Evolutionary conservation across 345 rosid genomes (phyloP).

Genomic region (Linum trigynum): DNA sequence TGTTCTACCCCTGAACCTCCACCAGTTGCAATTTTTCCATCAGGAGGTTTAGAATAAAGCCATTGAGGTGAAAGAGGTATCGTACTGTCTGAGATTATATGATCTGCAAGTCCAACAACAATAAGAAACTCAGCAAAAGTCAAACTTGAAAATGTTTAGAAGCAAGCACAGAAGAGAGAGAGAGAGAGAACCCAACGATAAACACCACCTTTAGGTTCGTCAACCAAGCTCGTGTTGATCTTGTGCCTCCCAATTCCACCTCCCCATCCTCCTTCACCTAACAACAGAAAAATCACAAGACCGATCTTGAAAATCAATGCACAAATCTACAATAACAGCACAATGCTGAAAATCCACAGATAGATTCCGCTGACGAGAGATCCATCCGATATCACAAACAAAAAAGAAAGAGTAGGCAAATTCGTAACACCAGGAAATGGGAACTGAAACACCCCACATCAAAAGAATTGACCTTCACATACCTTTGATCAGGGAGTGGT

Average conservation of each 20-base stretch:
- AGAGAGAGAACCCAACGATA: neutral
- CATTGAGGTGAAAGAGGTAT: slow-evolving; percentile 3
- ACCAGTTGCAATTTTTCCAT: neutral
- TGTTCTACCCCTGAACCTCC: neutral
- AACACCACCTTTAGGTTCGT: neutral
- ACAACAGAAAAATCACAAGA: neutral
- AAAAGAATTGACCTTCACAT: neutral
- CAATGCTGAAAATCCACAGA: neutral
- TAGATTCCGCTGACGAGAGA: neutral
- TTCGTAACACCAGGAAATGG: neutral
- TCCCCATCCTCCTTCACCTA: neutral
- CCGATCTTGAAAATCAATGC: neutral
- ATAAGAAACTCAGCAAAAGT: neutral
- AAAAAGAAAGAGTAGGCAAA: too few relatives aligned
- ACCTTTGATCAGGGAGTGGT: neutral
- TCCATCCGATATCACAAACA: neutral
- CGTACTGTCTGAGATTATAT: neutral
- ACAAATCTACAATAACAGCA: neutral
- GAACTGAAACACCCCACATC: neutral
- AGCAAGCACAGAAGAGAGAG: neutral
- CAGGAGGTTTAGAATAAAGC: neutral
- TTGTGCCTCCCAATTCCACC: neutral
- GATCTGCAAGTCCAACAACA: neutral
- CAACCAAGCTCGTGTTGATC: neutral
- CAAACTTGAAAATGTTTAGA: neutral